These are phyloP conservation scores for Tephrocybe rancida DNA, from an alignment of 768 basidiomycete genomes.

Conservation along the genomic window DNA sequence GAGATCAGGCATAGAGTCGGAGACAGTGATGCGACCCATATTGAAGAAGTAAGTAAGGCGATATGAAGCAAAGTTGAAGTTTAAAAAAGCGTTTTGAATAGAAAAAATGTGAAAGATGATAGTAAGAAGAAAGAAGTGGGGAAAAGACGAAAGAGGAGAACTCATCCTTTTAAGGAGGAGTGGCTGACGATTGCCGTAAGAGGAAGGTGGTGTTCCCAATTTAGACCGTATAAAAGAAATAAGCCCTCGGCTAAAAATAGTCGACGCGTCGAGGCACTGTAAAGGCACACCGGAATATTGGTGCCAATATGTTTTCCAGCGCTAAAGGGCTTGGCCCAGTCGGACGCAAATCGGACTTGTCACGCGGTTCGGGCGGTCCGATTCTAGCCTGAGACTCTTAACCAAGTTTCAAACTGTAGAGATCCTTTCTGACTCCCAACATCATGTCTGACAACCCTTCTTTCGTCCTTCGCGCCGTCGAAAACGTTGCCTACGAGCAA, in stretches of 20 bases:
- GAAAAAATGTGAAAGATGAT: slow-evolving; percentile 15
- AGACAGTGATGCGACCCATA: slow-evolving; percentile 44
- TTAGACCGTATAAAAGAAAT: background rate
- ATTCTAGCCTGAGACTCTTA: slow-evolving; percentile 1
- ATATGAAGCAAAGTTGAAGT: slow-evolving; percentile 17
- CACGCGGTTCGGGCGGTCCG: slow-evolving; percentile 19
- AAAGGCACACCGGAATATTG: too few species aligned
- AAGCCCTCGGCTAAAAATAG: slow-evolving; percentile 4
- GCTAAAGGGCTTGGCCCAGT: background rate
- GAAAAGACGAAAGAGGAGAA: background rate
- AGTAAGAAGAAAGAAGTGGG: slow-evolving; percentile 13
- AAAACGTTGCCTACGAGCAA: slow-evolving; percentile 72
- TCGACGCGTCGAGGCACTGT: background rate
- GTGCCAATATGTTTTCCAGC: slow-evolving; percentile 9
- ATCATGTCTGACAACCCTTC: slow-evolving; percentile 77
- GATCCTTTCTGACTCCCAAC: slow-evolving; percentile 7
- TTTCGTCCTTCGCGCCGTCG: slow-evolving; percentile 72
- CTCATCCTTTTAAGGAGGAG: slow-evolving; percentile 12
- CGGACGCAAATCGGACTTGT: slow-evolving; percentile 7
- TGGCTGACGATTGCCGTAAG: slow-evolving; percentile 12
- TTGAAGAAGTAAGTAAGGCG: slow-evolving; percentile 20
- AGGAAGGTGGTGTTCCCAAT: slow-evolving; percentile 8
- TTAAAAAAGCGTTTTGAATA: slow-evolving; percentile 17
- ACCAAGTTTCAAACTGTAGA: background rate
- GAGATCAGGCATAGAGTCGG: slow-evolving; percentile 52